These are phyloP conservation scores for Panellus pusillus DNA, from an alignment of 768 basidiomycete genomes.

Conservation along the genomic window DNA sequence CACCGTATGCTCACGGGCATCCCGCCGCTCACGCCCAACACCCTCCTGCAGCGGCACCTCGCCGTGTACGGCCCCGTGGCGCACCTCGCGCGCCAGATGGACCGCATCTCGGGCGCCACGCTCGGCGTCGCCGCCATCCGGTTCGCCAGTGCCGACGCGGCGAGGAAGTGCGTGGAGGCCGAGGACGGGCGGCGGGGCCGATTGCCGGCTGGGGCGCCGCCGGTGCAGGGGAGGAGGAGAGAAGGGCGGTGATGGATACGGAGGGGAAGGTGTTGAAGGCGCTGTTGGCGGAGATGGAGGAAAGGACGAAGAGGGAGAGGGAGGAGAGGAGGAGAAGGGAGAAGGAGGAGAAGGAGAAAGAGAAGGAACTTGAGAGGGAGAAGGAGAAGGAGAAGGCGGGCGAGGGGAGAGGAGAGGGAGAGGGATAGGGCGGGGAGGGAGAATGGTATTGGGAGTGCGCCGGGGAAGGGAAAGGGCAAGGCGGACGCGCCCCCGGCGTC, in stretches of 20 bases:
- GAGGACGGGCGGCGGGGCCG: slow-evolving; percentile 66
- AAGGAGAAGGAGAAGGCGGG: slow-evolving; percentile 14
- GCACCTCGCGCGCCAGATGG: slow-evolving; percentile 76
- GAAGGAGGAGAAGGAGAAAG: slow-evolving; percentile 42
- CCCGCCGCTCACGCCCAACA: slow-evolving; percentile 67
- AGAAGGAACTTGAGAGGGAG: slow-evolving; percentile 33
- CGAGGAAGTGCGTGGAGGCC: slow-evolving; percentile 60
- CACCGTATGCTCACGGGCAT: slow-evolving; percentile 72
- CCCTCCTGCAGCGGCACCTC: slow-evolving; percentile 67
- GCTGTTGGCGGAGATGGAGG: slow-evolving; percentile 61
- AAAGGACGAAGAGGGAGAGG: slow-evolving; percentile 44
- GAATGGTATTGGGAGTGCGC: too few species aligned
- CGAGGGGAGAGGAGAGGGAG: slow-evolving; percentile 6
- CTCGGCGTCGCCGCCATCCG: slow-evolving; percentile 81
- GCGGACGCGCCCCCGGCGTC: not conserved
- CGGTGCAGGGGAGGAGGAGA: slow-evolving; percentile 47
- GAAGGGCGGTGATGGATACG: slow-evolving; percentile 79
- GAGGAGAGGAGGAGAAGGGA: slow-evolving; percentile 55
- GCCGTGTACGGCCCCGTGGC: slow-evolving; percentile 57
- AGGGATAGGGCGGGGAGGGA: slow-evolving; percentile 18
- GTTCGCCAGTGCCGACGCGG: slow-evolving; percentile 65
- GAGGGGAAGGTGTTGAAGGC: slow-evolving; percentile 65
- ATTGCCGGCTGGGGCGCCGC: slow-evolving; percentile 44
- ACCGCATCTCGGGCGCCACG: slow-evolving; percentile 75
- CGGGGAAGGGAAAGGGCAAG: too few species aligned